Base-by-base conservation (phyloP, 257 asterid genomes). In the Cinchona pubescens region DNA sequence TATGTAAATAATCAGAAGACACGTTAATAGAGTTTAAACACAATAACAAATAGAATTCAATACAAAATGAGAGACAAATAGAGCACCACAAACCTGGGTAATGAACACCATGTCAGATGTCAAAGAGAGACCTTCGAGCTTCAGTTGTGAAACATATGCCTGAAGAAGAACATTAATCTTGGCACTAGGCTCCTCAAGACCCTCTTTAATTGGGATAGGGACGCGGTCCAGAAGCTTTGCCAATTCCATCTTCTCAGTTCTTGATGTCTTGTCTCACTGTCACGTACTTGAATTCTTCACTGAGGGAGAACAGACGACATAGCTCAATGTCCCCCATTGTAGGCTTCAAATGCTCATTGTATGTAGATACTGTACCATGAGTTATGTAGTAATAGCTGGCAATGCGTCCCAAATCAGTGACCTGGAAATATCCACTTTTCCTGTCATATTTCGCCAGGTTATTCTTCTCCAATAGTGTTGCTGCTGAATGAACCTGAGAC, bases 251-350 rank as follows among this genome's bases (percentile, higher is more conserved):
- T 84, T 84, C 73, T 84, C 87, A 60, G n/a, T n/a, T n/a, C n/a
- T n/a, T n/a, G n/a, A n/a, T n/a, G n/a, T 84, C 87, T 73, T 84
- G 85, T 59, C 87, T 76, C 35, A 84, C 87, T 2, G 87, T 81
- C 18, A 84, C 87, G 43, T 78, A 84, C 69, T 81, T 84, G 71
- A 84, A 84, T 76, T 84, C 87, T 67, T 84, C 87, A 64, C 87
- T 84, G 16, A 84, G 87, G 37, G 87, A 84, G 77, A 84, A 84
- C 45, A 84, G 80, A 58, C 87, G 77, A 67, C 87, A 84, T 16
- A 84, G 87, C 74, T 84, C 87, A 68, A 84, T 84, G 61, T 84
- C 87, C 60, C 87, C 87, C 87, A 84, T 84, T 0, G 87, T 84
- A 16, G 83, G 85, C 77, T 84, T 84, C 80, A 84, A 71, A 64